phyloP scores from a whole-genome alignment of 2,329 filamentous ascomycete genomes.

The Verticillium klebahnii region DNA sequence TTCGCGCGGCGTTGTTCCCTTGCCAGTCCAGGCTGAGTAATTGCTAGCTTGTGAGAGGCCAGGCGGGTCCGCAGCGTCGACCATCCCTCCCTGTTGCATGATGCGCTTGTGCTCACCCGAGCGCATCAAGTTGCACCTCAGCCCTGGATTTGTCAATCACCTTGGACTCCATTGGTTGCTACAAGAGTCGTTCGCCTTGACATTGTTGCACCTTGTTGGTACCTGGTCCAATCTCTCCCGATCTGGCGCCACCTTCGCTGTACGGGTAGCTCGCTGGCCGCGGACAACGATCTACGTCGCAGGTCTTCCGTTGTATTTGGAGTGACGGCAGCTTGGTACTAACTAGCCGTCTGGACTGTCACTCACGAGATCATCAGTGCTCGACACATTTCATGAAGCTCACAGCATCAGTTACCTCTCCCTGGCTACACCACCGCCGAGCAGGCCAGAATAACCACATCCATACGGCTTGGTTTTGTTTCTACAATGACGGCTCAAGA shows the following conservation, averaged over 20 bases:
- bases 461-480: background rate
- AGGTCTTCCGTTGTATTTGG: background rate
- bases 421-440: background rate
- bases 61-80: conserved; percentile 2
- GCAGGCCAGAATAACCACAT: background rate
- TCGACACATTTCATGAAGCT: background rate
- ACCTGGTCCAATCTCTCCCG: background rate
- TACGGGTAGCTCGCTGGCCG: background rate
- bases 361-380: background rate
- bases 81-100: conserved; percentile 5
- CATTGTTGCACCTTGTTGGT: background rate
- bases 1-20: background rate
- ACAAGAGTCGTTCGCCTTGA: background rate
- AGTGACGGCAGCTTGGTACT: background rate
- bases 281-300: background rate
- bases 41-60: conserved; percentile 19
- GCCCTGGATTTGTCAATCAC: conserved; percentile 15
- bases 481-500: background rate
- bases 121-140: conserved; percentile 6
- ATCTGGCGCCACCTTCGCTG: background rate
- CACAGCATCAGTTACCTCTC: background rate
- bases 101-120: conserved; percentile 4
- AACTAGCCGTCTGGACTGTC: background rate
- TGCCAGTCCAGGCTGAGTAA: conserved; percentile 18
- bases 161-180: conserved; percentile 8